Evolutionary conservation across 2,329 filamentous ascomycete species (phyloP), one percentile per base, ranked within the genome.

Genomic region (Cladorrhinum sp.): DNA sequence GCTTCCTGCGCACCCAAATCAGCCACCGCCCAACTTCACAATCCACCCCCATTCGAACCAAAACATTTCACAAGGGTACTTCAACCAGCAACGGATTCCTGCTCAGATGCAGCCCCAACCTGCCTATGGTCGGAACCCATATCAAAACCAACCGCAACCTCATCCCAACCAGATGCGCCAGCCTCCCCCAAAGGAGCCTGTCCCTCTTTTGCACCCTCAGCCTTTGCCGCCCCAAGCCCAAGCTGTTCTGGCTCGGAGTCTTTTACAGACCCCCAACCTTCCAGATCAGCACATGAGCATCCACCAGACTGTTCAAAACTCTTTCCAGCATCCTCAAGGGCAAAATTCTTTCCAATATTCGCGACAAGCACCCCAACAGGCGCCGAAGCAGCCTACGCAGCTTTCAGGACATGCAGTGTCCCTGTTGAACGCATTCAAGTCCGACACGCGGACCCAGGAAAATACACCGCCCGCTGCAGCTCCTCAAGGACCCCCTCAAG

Each of bases 201-300:
- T 72, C 60, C 58, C 71, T 28, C 26, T 28, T 65, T 24, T 77
- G 10, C 76, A 79, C 57, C 80, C 80, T 1, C 82, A 84, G 57
- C 80, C 82, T 9, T 70, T 82, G 10, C 83, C 82, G 26, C 83
- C 82, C 6, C 81, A 84, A 52, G 80, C 84, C 1, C 79, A 80
- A 63, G 77, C 79, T 6, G 73, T 83, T 59, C 80, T 84, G 49
- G 77, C 79, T n/a, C 69, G 74, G 46, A 73, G 71, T n/a, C 70
- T 75, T 50, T 66, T 73, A 12, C 71, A 72, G 10, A 73, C 76
- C 5, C 75, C 73, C 24, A 75, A 69, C 62, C 71, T 66, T 51
- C 69, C 66, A 51, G 73, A 70, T 46, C 42, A 46, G 4, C 3
- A 18, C 18, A 18, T 36, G 2, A 16, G 65, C 28, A 30, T 49